A percentile compares a stretch with the other conserved stretches of the same genome.
These are phyloP conservation scores for Gracilaria gracilis DNA, from an alignment of 23 red algal species.

Conservation along the genomic window DNA sequence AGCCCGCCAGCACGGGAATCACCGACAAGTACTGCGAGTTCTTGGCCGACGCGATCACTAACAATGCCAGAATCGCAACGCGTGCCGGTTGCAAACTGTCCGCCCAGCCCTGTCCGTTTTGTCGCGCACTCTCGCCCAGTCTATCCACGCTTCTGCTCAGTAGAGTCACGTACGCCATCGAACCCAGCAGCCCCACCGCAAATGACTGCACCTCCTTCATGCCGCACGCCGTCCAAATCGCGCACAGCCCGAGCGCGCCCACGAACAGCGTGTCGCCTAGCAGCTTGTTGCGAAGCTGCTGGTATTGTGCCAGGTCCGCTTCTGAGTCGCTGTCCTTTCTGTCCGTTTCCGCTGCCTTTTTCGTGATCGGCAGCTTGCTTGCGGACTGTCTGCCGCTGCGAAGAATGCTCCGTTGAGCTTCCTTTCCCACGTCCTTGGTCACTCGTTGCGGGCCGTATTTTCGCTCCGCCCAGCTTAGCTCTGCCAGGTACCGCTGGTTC, in stretches of 20 bases:
- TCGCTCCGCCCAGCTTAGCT: conserved; percentile 72
- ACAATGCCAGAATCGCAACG: conserved; percentile 54
- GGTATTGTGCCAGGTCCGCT: conserved; percentile 49
- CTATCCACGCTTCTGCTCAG: conserved; percentile 78
- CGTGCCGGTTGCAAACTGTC: conserved; percentile 74
- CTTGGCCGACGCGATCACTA: conserved; percentile 50
- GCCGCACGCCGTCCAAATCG: conserved; percentile 21
- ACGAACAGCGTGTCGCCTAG: conserved; percentile 77
- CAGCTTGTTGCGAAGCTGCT: conserved; percentile 58
- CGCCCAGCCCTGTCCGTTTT: background rate
- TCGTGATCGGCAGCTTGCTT: background rate
- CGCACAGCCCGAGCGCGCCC: conserved; percentile 52
- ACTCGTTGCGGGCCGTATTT: conserved; percentile 62
- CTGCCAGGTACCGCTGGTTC: conserved; percentile 74
- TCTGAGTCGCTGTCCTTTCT: background rate
- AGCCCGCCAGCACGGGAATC: conserved; percentile 80
- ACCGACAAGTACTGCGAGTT: conserved; percentile 65
- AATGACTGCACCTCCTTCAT: conserved; percentile 60
- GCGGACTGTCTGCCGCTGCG: background rate
- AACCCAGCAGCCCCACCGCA: conserved; percentile 49
- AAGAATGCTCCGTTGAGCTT: conserved; percentile 62
- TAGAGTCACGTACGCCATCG: conserved; percentile 77
- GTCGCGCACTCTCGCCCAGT: conserved; percentile 35
- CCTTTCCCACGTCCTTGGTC: conserved; percentile 21
- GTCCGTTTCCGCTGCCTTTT: background rate